Evolutionary conservation across 129 eudicot species (phyloP), one percentile per base, ranked within the genome.

Genomic region (Chrysanthemum seticuspe): DNA sequence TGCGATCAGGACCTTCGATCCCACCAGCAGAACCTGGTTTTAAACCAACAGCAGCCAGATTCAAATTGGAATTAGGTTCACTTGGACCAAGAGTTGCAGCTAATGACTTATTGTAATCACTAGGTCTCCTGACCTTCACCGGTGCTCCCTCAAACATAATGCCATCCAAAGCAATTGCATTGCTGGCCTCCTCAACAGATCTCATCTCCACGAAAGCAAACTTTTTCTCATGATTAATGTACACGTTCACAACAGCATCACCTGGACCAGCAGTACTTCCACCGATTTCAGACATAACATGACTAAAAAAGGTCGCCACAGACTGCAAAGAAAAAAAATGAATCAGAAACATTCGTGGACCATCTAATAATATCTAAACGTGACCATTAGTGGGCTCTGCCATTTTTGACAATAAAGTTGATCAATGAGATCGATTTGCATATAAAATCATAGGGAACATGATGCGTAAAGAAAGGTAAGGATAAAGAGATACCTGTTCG

Each of bases 201-300:
- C 99, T 80, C 99, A 95, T 90, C 83, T 95, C 99, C 85, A 95
- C 99, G 76, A 95, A 95, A 61, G 99, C 99, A 74, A 95, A 90
- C 84, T 95, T 95, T 83, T 95, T 95, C 67, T 95, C 99, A 74
- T 90, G 97, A 80, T 91, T 90, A 50, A 90, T 95, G 70, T 95
- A 95, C 49, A 95, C 99, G 82, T 95, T 95, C 55, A 95, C 96
- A 54, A 95, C 99, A 71, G 99, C 97, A 78, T 91, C 99, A 53
- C 97, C 96, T 85, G 96, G 97, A 76, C 99, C 99, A 69, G 97
- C 99, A 64, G 99, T 86, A 75, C 91, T 95, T 73, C 99, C 99
- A 67, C 96, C 96, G 76, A 95, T 95, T 74, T 94, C 91, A 13
- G 96, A 65, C 99, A 95, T 95, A 58, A 95, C 99, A 81, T 91